These are phyloP conservation scores for Blattamonas nauphoetae DNA, from an alignment of 78 protist genomes.

Conservation along the genomic window DNA sequence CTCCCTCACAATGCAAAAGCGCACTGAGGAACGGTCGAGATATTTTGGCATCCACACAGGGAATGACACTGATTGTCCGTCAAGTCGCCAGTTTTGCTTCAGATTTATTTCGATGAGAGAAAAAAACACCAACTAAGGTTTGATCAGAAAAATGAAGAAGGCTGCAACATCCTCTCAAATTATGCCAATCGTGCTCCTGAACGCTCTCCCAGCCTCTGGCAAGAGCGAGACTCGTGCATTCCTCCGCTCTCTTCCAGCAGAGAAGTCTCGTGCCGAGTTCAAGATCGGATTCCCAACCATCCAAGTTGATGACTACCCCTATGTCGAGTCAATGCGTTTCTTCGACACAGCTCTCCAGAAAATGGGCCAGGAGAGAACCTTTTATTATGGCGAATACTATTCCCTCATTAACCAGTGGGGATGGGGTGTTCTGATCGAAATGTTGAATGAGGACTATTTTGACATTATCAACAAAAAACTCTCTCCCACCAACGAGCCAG, in stretches of 20 bases:
- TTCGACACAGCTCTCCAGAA: constrained; percentile 20
- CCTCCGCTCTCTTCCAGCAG: neutral
- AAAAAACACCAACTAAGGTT: too few relatives aligned
- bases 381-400: neutral
- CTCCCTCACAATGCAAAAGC: too few relatives aligned
- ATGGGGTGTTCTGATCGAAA: constrained; percentile 27
- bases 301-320: constrained; percentile 42
- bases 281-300: neutral
- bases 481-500: neutral
- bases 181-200: neutral
- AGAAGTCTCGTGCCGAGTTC: neutral
- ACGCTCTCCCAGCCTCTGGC: constrained; percentile 43
- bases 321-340: constrained; percentile 23
- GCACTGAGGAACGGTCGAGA: too few relatives aligned
- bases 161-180: too few relatives aligned
- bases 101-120: too few relatives aligned
- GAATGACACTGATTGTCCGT: too few relatives aligned
- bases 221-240: constrained; percentile 29
- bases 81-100: too few relatives aligned
- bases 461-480: neutral
- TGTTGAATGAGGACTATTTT: constrained; percentile 30
- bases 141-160: too few relatives aligned
- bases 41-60: too few relatives aligned
- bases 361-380: neutral
- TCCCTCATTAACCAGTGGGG: neutral